Evolutionary conservation across 2,329 filamentous ascomycete genomes (phyloP), one percentile per base, ranked within the genome.

Genomic region (Grosmannia clavigera): DNA sequence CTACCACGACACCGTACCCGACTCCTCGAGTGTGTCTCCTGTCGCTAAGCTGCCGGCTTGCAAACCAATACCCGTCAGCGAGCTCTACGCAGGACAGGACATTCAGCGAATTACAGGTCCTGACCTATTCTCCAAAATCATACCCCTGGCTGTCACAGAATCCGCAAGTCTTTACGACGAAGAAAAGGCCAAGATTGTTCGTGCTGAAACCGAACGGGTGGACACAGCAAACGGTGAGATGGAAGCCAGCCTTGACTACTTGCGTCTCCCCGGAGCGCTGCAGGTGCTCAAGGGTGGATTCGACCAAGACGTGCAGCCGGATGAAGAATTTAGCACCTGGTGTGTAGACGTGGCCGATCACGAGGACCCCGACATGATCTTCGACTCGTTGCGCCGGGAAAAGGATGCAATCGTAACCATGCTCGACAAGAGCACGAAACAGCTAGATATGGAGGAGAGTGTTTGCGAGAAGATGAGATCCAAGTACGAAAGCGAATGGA

Each of bases 381-480:
- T 99, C 65, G 90, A 95, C 51, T 81, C 83, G 54, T 74, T 99
- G 53, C 84, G 86, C 64, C 80, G 83, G 31, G 88, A 94, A 67
- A 95, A 92, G 71, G 82, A 88, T 22, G 80, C 82, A 1, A 88
- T 96, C 14, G 71, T 90, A 31, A 78, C 79, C 3, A 81, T 84
- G 3, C 73, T 99, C 60, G 91, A 96, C 60, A 83, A 82, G 61
- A 90, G 90, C 67, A 85, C 86, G 60, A 95, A 95, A 70, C 88
- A 95, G 68, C 75, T 99, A 51, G 94, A 99, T 66, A 91, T 94
- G 84, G 94, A 99, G 72, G 95, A 97, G 74, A 95, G 90, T 60
- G 90, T 97, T 0, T 99, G 94, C 71, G 94, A 99, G 72, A 99
- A 97, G 78, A 99, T 99, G 94, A 84, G 94, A 55, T 95, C 91